phyloP scores from a whole-genome alignment of 2,329 filamentous ascomycete genomes.

The Hypoxylon sp. region DNA sequence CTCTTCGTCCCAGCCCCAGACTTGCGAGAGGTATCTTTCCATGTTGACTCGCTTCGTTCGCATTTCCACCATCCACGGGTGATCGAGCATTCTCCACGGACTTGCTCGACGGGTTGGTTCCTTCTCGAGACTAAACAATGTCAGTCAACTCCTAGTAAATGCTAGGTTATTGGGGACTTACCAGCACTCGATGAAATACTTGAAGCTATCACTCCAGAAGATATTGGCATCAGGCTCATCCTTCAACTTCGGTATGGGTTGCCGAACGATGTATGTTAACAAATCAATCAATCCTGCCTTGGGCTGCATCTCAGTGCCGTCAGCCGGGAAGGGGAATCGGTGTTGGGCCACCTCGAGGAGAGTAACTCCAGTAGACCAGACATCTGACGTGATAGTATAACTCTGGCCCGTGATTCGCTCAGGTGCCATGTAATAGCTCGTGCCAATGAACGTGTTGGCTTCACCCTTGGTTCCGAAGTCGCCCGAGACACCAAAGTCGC shows the following conservation, averaged over 20 bases:
- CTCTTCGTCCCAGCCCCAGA: conserved; percentile 95
- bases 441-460: conserved; percentile 98
- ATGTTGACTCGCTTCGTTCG: conserved; percentile 96
- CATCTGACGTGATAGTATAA: conserved; percentile 98
- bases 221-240: conserved; percentile 92
- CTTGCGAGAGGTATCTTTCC: conserved; percentile 90
- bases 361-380: conserved; percentile 97
- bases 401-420: conserved; percentile 97
- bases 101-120: conserved; percentile 87
- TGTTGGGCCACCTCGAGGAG: conserved; percentile 99
- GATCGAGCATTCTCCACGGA: conserved; percentile 98
- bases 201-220: conserved; percentile 96
- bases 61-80: conserved; percentile 99
- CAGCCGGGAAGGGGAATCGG: conserved; percentile 96
- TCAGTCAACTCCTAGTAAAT: conserved; percentile 17
- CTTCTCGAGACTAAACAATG: conserved; percentile 83
- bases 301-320: conserved; percentile 95
- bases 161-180: conserved; percentile 64
- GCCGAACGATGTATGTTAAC: conserved; percentile 95
- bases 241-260: conserved; percentile 94
- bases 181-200: conserved; percentile 99
- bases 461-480: conserved; percentile 99
- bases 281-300: conserved; percentile 93
- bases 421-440: conserved; percentile 99
- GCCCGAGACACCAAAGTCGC: conserved; percentile 97